Conservation (phyloP, 2,329 filamentous ascomycete genomes). For the Fusarium nurragi region DNA sequence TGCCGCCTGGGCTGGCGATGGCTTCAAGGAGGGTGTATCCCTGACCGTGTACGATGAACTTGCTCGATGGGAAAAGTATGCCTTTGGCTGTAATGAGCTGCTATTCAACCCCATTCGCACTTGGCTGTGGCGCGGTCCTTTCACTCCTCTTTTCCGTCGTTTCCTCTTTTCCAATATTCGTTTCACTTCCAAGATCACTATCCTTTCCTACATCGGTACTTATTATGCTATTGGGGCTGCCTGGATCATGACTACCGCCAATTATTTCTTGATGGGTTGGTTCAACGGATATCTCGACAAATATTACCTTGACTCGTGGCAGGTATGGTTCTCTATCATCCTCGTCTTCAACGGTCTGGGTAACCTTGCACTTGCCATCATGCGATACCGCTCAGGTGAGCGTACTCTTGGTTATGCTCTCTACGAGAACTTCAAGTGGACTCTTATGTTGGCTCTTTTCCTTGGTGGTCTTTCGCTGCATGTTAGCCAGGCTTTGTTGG, state of each 20-base stretch:
- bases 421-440: constrained; percentile 77
- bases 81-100: constrained; percentile 84
- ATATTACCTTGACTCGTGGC: constrained; percentile 82
- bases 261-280: constrained; percentile 82
- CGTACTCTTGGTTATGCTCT: constrained; percentile 65
- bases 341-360: constrained; percentile 80
- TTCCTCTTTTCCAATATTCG: constrained; percentile 80
- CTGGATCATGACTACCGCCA: constrained; percentile 76
- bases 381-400: constrained; percentile 77
- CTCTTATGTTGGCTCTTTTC: constrained; percentile 79
- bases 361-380: constrained; percentile 75
- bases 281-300: constrained; percentile 81
- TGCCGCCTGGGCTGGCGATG: constrained; percentile 77
- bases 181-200: constrained; percentile 78
- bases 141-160: constrained; percentile 79
- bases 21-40: constrained; percentile 85
- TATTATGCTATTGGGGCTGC: constrained; percentile 82
- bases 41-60: constrained; percentile 87
- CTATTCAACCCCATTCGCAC: constrained; percentile 80
- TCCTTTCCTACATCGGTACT: constrained; percentile 80
- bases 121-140: constrained; percentile 78
- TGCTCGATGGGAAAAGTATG: constrained; percentile 87
- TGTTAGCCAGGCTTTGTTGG: constrained; percentile 79
- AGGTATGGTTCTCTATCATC: constrained; percentile 83
- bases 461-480: constrained; percentile 84